A percentile compares a stretch with the other conserved stretches of the same genome.
Conservation (phyloP, 2,329 filamentous ascomycete species). For the Ophiostoma himal-ulmi region DNA sequence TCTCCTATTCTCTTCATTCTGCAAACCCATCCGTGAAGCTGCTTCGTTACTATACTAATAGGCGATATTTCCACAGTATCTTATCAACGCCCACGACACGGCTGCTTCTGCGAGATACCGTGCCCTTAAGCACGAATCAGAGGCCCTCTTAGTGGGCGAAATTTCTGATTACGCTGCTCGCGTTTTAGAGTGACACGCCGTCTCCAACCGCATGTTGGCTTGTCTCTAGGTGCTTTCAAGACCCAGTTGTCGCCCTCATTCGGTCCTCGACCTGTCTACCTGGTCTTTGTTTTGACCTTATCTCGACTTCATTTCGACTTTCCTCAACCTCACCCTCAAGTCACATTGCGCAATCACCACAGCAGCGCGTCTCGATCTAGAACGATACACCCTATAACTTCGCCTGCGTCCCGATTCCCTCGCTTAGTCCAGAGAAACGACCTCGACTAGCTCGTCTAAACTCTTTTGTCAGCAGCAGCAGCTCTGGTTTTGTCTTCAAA, state of each 20-base stretch:
- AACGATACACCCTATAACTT: neutral
- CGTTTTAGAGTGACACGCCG: constrained; percentile 19
- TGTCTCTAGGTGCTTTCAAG: neutral
- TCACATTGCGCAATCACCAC: neutral
- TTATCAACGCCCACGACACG: neutral
- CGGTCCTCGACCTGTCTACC: neutral
- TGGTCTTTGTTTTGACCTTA: neutral
- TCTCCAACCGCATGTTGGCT: constrained; percentile 15
- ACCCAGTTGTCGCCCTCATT: constrained; percentile 3
- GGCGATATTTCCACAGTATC: neutral
- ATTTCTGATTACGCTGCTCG: constrained; percentile 19
- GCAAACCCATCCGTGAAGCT: neutral
- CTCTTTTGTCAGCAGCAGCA: neutral
- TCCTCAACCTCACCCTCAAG: neutral
- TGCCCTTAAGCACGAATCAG: constrained; percentile 13
- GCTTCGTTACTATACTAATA: neutral
- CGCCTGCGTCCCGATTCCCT: neutral
- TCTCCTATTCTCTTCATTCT: constrained; percentile 1
- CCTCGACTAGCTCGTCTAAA: neutral
- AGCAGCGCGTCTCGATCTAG: neutral
- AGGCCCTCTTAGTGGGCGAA: constrained; percentile 15
- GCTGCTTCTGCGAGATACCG: neutral
- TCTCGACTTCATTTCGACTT: neutral
- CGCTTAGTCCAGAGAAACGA: neutral
- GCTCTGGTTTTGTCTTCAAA: neutral